Evolutionary conservation across 2,329 filamentous ascomycete genomes (phyloP), one percentile per base, ranked within the genome.

Genomic region (Malbranchea zuffiana): DNA sequence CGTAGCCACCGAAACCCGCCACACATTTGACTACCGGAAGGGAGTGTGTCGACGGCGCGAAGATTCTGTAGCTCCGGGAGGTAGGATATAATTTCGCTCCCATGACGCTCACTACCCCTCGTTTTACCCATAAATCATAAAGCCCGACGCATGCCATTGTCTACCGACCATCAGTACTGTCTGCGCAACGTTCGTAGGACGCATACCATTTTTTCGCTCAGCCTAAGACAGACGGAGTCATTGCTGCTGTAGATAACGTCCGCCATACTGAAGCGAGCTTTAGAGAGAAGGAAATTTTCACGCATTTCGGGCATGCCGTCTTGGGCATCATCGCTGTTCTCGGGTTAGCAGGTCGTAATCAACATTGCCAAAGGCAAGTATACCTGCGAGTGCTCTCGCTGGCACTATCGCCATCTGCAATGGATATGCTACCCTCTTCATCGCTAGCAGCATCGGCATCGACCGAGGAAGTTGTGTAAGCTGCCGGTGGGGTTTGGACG

Each of bases 61-160:
- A 74, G 5, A 74, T 63, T 39, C 68, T 59, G 46, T 69, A 63
- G 1, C 57, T 31, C 8, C 47, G 47, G 5, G 60, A 49, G 2
- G 63, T 62, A 8, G 68, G 61, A 38, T 65, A 61, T 6, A 78
- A 46, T 26, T 71, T 69, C n/a, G 73, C 72, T 21, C 75, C 75
- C 50, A 73, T 70, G 32, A 78, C 50, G 32, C 66, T 70, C 21
- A 76, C 55, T 17, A 71, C 62, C 8, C 74, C 75, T 47, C 64
- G 60, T 29, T 67, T 62, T 4, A 78, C 67, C 55, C 66, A 66
- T n/a, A 79, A 50, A 40, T 72, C 65, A 47, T 72, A 78, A 28
- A 68, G 64, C 8, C 75, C 75, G n/a, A 66, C 33, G 4, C 67
- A 34, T 5, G 58, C 56, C 18, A 55, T 65, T 24, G 57, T 66